Conservation (phyloP, 1,139 yeast species). For the Yarrowia galli region DNA sequence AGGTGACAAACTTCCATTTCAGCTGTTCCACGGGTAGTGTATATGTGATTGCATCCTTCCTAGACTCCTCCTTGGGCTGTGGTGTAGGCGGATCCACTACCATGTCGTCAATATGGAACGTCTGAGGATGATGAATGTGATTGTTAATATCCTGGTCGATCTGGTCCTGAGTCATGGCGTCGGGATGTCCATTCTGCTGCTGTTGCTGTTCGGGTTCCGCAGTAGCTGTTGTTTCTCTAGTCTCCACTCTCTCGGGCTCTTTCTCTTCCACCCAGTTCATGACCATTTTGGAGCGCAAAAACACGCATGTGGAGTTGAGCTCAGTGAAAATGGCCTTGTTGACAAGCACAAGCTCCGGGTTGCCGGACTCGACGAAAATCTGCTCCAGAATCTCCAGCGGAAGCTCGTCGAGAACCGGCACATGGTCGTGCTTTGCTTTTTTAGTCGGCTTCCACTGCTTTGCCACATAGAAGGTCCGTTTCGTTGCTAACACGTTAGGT, state of each 20-base stretch:
- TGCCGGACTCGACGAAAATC: background rate
- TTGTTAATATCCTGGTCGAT: slow-evolving; percentile 6
- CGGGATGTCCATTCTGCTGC: background rate
- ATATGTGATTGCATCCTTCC: background rate
- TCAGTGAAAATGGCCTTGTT: background rate
- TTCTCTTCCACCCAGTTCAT: slow-evolving; percentile 5
- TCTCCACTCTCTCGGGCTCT: background rate
- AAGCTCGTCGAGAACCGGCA: background rate
- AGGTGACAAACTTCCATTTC: slow-evolving; percentile 18
- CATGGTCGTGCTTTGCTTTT: background rate
- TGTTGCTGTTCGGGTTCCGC: background rate
- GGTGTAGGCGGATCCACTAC: slow-evolving; percentile 7
- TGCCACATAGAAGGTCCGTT: background rate
- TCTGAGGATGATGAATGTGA: slow-evolving; percentile 20
- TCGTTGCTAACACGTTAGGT: background rate
- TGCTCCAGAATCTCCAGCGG: slow-evolving; percentile 25
- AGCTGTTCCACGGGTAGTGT: slow-evolving; percentile 2
- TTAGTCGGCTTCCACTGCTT: background rate
- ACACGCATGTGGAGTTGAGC: background rate
- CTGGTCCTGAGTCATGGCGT: background rate
- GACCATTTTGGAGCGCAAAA: background rate
- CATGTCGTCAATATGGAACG: slow-evolving; percentile 32
- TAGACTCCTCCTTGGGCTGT: background rate
- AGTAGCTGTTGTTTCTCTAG: background rate
- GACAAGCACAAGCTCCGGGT: slow-evolving; percentile 4